Base-by-base conservation (phyloP, 768 basidiomycete genomes). In the Dioszegia aurantiaca region DNA sequence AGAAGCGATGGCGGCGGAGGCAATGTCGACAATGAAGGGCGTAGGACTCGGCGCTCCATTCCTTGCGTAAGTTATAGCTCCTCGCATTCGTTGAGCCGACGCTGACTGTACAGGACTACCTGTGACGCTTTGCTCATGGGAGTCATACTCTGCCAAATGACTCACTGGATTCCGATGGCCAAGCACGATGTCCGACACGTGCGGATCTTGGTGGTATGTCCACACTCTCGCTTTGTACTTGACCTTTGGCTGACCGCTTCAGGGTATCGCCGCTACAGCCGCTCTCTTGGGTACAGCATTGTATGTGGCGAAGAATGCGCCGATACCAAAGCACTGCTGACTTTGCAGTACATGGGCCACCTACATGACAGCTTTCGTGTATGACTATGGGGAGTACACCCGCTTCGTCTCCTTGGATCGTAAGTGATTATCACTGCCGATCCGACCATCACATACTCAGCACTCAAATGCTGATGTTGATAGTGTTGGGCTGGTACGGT, bases 401-500 rank as follows among this genome's bases (percentile, higher is more conserved):
- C 42, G 42, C 5, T 55, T 55, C 26, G 54, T 27, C n/a, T 30
- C 41, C 24, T 33, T 55, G 4, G 31, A 45, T 4, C 33, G 54
- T 55, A 19, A 42, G 54, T 44, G 8, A 2, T 6, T 33, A 6
- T 33, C 33, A 14, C 14, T 14, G 33, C 14, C 14, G 33, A 6
- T 6, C 33, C 33, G 33, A 33, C 14, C 6, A 6, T 33, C 33
- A 14, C 6, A 6, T 33, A 6, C 33, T 33, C 33, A n/a, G n/a
- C n/a, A n/a, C n/a, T n/a, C n/a, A n/a, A n/a, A n/a, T n/a, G 54
- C 54, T 55, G 23, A 55, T 21, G 14, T n/a, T n/a, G 10, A 17
- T 31, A 55, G 54, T 44, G 19, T 27, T 45, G 23, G 42, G 42
- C 12, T 55, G 54, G 54, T 55, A 55, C 28, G 54, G 41, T 27